Percentiles rank a stretch among this genome's conserved stretches.
Evolutionary conservation across 192 early-diverging fungal species (phyloP).

Genomic region (Pilobolus umbonatus): DNA sequence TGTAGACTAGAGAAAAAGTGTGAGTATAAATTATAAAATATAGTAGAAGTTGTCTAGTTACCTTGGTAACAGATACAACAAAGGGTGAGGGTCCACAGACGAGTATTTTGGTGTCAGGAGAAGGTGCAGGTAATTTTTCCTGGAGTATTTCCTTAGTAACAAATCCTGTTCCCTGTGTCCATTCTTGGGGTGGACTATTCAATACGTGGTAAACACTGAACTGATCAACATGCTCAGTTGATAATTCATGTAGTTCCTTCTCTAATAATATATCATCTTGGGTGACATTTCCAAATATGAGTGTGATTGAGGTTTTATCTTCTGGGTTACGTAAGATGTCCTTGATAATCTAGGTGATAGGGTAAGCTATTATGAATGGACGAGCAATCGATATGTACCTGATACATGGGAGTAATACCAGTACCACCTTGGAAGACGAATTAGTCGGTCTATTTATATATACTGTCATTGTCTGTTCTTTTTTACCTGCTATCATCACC

Average conservation of each 20-base stretch:
- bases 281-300: slow-evolving; percentile 68
- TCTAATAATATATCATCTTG: slow-evolving; percentile 64
- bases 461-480: not conserved
- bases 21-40: not conserved
- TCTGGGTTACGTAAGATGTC: slow-evolving; percentile 56
- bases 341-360: slow-evolving; percentile 45
- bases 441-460: not conserved
- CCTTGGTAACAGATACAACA: slow-evolving; percentile 56
- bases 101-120: slow-evolving; percentile 46
- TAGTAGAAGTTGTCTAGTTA: slow-evolving; percentile 2
- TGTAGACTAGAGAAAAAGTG: slow-evolving; percentile 9
- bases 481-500: slow-evolving; percentile 58
- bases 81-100: slow-evolving; percentile 58
- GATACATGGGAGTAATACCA: slow-evolving; percentile 67
- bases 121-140: slow-evolving; percentile 59
- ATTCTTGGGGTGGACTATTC: slow-evolving; percentile 50
- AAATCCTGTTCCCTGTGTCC: slow-evolving; percentile 73
- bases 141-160: slow-evolving; percentile 67
- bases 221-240: slow-evolving; percentile 50
- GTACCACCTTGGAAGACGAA: slow-evolving; percentile 49
- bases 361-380: not conserved
- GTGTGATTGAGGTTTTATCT: slow-evolving; percentile 58
- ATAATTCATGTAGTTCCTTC: slow-evolving; percentile 54
- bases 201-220: slow-evolving; percentile 67
- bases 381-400: slow-evolving; percentile 5